Conservation (phyloP, 2,329 filamentous ascomycete genomes). For the Sporothrix phasma region DNA sequence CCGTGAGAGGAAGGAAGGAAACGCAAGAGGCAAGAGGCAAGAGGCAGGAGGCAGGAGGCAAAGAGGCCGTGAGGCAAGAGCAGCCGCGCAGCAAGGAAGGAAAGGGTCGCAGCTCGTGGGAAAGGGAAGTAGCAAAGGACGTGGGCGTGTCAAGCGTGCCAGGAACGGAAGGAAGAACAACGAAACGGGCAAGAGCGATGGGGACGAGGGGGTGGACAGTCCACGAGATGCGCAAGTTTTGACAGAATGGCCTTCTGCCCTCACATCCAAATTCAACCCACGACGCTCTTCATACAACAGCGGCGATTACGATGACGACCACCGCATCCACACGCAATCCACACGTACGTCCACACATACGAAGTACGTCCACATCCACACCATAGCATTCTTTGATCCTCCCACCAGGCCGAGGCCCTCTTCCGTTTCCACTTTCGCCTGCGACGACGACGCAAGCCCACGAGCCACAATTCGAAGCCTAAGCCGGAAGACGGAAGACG, state of each 20-base stretch:
- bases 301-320: background rate
- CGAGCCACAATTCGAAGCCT: background rate
- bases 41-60: background rate
- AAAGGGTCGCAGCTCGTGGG: no score
- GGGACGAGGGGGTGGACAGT: background rate
- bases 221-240: background rate
- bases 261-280: background rate
- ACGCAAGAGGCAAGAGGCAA: background rate
- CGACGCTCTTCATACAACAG: no score
- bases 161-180: background rate
- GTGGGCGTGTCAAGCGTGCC: background rate
- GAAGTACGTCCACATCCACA: background rate
- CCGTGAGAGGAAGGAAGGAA: background rate
- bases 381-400: background rate
- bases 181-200: background rate
- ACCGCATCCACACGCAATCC: background rate
- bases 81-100: no score
- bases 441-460: background rate
- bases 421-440: slow-evolving; percentile 1
- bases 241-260: background rate
- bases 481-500: no score
- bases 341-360: background rate
- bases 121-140: background rate
- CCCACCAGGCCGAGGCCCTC: background rate
- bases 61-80: background rate